phyloP scores from a whole-genome alignment of 2,329 filamentous ascomycete genomes.

The Diaporthe citri region DNA sequence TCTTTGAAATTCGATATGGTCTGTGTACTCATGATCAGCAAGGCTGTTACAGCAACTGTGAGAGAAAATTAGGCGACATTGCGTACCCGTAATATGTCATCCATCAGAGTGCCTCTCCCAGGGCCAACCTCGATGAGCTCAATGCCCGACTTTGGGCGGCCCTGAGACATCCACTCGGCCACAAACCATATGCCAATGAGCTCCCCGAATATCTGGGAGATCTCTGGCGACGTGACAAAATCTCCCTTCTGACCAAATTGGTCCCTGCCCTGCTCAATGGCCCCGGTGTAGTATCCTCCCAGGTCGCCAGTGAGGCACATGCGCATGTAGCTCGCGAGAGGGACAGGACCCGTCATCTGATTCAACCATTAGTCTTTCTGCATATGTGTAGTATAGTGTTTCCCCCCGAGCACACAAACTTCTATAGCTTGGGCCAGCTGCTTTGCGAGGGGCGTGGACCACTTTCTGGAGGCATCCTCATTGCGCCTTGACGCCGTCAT shows the following conservation, averaged over 20 bases:
- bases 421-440: conserved; percentile 88
- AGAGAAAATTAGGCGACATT: neutral
- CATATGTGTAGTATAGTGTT: neutral
- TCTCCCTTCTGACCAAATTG: conserved; percentile 95
- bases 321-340: conserved; percentile 96
- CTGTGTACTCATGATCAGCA: conserved; percentile 56
- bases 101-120: conserved; percentile 95
- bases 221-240: conserved; percentile 97
- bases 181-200: conserved; percentile 95
- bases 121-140: conserved; percentile 95
- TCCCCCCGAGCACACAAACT: conserved; percentile 61
- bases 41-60: no score
- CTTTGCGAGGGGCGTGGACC: conserved; percentile 94
- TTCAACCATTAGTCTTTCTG: conserved; percentile 10
- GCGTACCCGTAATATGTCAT: conserved; percentile 89
- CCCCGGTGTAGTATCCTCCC: conserved; percentile 93
- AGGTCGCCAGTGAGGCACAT: conserved; percentile 94
- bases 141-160: conserved; percentile 77
- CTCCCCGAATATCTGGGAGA: conserved; percentile 97
- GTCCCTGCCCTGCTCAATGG: conserved; percentile 76
- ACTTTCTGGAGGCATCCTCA: conserved; percentile 67
- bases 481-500: conserved; percentile 23
- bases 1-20: conserved; percentile 86
- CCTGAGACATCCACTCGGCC: conserved; percentile 96
- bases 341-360: conserved; percentile 84